Evolutionary conservation across 2,329 filamentous ascomycete genomes (phyloP).

Genomic region (Venturia asperata): DNA sequence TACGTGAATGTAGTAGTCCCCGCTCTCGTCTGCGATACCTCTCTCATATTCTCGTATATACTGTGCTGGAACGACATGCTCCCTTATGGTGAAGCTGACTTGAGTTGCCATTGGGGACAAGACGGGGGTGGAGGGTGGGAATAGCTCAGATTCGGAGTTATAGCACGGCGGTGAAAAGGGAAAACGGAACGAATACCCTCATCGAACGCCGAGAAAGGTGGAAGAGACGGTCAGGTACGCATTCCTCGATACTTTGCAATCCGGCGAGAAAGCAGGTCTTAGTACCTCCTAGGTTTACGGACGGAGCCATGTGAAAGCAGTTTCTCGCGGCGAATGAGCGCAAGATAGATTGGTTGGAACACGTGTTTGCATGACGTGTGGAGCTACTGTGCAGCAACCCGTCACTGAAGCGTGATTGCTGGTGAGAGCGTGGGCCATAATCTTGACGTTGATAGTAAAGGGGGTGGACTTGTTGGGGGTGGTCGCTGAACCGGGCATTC

Average conservation of each 20-base stretch:
- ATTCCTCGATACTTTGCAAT: background rate
- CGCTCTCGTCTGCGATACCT: slow-evolving; percentile 63
- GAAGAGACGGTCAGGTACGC: background rate
- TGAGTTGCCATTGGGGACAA: background rate
- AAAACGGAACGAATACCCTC: background rate
- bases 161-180: background rate
- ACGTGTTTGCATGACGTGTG: background rate
- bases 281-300: background rate
- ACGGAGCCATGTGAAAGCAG: background rate
- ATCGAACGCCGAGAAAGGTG: background rate
- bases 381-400: background rate
- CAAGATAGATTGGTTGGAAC: background rate
- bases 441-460: background rate
- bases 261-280: too few species aligned
- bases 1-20: slow-evolving; percentile 68
- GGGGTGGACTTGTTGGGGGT: too few species aligned
- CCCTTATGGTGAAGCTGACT: slow-evolving; percentile 42
- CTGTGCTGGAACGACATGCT: slow-evolving; percentile 65
- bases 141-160: background rate
- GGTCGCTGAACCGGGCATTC: too few species aligned
- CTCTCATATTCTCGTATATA: slow-evolving; percentile 77
- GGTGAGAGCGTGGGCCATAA: background rate
- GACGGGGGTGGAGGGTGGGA: background rate
- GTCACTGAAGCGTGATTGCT: background rate
- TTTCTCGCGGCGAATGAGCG: background rate